A percentile compares a stretch with the other conserved stretches of the same genome.
Evolutionary conservation across 805 yeast species (phyloP).

Genomic region (Lachancea sp.): DNA sequence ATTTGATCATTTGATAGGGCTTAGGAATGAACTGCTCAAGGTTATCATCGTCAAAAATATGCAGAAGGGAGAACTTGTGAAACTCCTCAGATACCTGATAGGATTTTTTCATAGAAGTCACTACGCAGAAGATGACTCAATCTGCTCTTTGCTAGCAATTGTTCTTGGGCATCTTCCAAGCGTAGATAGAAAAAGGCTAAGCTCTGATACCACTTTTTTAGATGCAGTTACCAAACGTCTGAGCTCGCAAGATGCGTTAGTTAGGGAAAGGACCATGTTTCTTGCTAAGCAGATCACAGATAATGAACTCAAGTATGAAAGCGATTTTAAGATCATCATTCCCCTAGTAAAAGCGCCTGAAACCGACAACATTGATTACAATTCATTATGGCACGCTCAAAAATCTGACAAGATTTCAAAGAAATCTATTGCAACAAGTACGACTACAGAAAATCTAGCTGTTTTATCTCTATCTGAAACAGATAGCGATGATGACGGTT

Average conservation of each 20-base stretch:
- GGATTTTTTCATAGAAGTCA: slow-evolving; percentile 5
- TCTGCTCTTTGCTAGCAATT: slow-evolving; percentile 20
- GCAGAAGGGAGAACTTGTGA: slow-evolving; percentile 3
- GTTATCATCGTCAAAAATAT: slow-evolving; percentile 16
- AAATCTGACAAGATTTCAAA: background rate
- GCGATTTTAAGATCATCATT: slow-evolving; percentile 20
- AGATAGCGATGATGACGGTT: slow-evolving; percentile 33
- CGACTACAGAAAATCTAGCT: background rate
- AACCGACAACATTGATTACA: background rate
- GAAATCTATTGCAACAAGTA: background rate
- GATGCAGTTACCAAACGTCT: slow-evolving; percentile 28
- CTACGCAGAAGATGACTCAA: slow-evolving; percentile 15
- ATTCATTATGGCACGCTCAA: background rate
- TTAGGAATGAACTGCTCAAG: slow-evolving; percentile 17
- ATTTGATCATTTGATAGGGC: slow-evolving; percentile 8
- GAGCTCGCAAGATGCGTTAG: slow-evolving; percentile 15
- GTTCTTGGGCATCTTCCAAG: slow-evolving; percentile 11
- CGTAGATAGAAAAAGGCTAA: slow-evolving; percentile 10
- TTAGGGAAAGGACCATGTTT: slow-evolving; percentile 33
- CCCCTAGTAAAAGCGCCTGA: slow-evolving; percentile 14
- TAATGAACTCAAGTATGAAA: slow-evolving; percentile 25
- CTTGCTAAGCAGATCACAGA: slow-evolving; percentile 28
- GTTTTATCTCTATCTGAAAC: slow-evolving; percentile 1
- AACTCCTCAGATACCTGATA: slow-evolving; percentile 1
- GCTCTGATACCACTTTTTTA: slow-evolving; percentile 19